phyloP scores from a whole-genome alignment of 2,329 filamentous ascomycete genomes.

The Periconia sp. region DNA sequence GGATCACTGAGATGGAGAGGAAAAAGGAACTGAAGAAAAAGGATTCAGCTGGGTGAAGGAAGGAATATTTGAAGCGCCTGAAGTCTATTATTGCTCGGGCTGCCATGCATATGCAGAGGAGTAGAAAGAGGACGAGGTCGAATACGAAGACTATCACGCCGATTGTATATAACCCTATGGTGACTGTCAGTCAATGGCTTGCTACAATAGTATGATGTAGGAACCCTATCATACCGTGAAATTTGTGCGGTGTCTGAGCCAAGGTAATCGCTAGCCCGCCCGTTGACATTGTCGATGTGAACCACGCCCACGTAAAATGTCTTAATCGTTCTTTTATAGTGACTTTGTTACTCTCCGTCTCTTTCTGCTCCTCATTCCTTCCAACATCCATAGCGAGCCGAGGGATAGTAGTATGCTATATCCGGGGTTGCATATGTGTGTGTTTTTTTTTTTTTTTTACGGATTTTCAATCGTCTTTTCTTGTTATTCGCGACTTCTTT shows the following conservation, averaged over 20 bases:
- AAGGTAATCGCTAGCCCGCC: constrained; percentile 53
- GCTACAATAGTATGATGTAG: not conserved
- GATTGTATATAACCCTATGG: constrained; percentile 38
- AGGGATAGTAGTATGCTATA: not conserved
- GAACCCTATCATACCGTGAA: constrained; percentile 20
- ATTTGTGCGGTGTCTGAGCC: constrained; percentile 50
- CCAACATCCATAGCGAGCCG: constrained; percentile 2
- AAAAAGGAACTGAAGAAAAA: constrained; percentile 54
- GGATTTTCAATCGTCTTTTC: too few species aligned
- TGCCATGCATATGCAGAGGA: constrained; percentile 27
- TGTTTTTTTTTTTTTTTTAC: too few species aligned
- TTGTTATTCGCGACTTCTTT: too few species aligned
- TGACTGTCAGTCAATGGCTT: not conserved
- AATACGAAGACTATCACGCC: constrained; percentile 58
- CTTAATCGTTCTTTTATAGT: constrained; percentile 28
- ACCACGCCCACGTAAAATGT: constrained; percentile 55
- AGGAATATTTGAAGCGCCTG: constrained; percentile 48
- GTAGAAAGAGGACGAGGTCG: constrained; percentile 53
- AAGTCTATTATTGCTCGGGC: constrained; percentile 50
- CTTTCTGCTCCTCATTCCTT: constrained; percentile 1
- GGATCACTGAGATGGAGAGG: constrained; percentile 43
- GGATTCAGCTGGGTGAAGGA: constrained; percentile 55
- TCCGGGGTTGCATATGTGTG: not conserved
- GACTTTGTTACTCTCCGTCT: constrained; percentile 4
- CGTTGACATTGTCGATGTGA: constrained; percentile 54